Percentiles rank a stretch among this genome's conserved stretches.
Conservation (phyloP, 1,284 basidiomycete species). For the Pseudozyma thailandica region DNA sequence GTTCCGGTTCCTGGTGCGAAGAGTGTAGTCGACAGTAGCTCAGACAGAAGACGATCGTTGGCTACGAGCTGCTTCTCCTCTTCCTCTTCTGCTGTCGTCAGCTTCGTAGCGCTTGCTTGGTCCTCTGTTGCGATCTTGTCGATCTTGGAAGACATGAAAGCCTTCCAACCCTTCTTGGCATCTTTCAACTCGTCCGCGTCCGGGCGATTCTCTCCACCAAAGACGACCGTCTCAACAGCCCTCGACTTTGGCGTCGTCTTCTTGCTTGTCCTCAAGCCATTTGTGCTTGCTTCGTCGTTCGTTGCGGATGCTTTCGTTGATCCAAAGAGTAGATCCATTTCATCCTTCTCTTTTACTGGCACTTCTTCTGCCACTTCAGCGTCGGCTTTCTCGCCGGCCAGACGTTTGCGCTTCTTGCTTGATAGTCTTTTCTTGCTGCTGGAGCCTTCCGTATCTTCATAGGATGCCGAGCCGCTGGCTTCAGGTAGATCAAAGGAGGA, state of each 20-base stretch:
- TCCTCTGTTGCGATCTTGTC: conserved; percentile 40
- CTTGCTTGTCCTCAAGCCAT: conserved; percentile 8
- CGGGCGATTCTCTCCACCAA: conserved; percentile 27
- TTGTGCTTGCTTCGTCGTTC: neutral
- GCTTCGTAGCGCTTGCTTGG: conserved; percentile 7
- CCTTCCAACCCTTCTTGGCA: conserved; percentile 48
- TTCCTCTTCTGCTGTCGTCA: conserved; percentile 40
- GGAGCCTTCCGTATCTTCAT: neutral
- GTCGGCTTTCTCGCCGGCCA: conserved; percentile 16
- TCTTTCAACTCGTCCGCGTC: conserved; percentile 29
- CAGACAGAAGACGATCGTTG: conserved; percentile 62
- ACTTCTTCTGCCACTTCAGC: neutral
- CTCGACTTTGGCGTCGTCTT: conserved; percentile 26
- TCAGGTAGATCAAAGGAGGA: conserved; percentile 33
- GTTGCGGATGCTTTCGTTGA: conserved; percentile 8
- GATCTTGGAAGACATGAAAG: conserved; percentile 55
- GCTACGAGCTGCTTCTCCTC: conserved; percentile 59
- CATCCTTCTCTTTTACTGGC: conserved; percentile 19
- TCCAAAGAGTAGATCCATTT: conserved; percentile 36
- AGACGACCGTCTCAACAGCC: conserved; percentile 40
- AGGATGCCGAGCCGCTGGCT: neutral
- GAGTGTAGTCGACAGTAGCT: conserved; percentile 63
- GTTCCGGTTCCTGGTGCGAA: conserved; percentile 61
- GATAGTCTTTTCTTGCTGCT: conserved; percentile 19
- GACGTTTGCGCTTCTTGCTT: conserved; percentile 38